Percentiles rank a stretch among this genome's conserved stretches.
Conservation (phyloP, 2,329 filamentous ascomycete genomes). For the Microthyrium microscopicum region DNA sequence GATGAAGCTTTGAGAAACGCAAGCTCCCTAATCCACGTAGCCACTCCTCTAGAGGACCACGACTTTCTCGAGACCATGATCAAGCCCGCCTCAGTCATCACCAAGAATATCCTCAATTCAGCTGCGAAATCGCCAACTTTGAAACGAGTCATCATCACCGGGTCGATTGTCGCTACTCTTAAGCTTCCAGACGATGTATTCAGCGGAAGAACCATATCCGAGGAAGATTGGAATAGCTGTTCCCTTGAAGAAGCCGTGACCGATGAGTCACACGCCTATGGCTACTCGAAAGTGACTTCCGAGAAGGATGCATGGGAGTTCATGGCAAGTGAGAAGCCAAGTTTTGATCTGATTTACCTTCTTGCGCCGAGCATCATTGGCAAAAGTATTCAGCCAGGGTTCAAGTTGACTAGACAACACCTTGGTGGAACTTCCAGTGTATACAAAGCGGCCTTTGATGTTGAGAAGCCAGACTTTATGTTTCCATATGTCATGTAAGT, state of each 20-base stretch:
- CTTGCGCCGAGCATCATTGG: constrained; percentile 11
- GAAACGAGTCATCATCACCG: constrained; percentile 11
- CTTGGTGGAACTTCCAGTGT: constrained; percentile 8
- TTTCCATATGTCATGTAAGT: constrained; percentile 11
- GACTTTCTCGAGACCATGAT: constrained; percentile 9
- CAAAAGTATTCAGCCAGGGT: constrained; percentile 9
- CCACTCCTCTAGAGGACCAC: constrained; percentile 6
- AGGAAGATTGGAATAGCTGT: constrained; percentile 9
- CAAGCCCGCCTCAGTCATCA: constrained; percentile 10
- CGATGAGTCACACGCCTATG: constrained; percentile 8
- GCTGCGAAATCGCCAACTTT: constrained; percentile 8
- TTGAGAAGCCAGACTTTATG: constrained; percentile 3
- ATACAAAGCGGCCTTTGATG: constrained; percentile 8
- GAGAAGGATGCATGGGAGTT: constrained; percentile 11
- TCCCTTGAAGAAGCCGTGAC: constrained; percentile 8
- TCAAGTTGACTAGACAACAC: constrained; percentile 3
- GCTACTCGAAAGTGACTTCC: constrained; percentile 11
- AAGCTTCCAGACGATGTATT: constrained; percentile 3
- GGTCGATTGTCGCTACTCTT: constrained; percentile 9
- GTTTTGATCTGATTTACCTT: constrained; percentile 11
- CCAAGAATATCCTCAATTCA: constrained; percentile 10
- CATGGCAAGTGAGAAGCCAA: constrained; percentile 8
- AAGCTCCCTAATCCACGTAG: constrained; percentile 10
- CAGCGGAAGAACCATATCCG: constrained; percentile 7
- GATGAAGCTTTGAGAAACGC: constrained; percentile 6